Conservation (phyloP, 371 early-diverging fungal genomes). For the Lichtheimia ramosa region DNA sequence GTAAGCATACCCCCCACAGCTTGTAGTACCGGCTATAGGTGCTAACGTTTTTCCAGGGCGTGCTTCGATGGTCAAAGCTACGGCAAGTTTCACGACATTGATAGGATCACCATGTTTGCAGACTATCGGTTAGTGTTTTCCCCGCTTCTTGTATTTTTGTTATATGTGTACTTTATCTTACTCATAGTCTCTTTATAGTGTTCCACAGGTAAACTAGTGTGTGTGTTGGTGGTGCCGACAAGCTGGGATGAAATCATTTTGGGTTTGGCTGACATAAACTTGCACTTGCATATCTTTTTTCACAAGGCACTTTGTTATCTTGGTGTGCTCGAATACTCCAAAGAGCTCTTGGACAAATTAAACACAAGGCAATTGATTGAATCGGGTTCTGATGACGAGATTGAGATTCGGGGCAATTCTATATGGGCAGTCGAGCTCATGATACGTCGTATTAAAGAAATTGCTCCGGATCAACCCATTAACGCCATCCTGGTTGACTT, state of each 20-base stretch:
- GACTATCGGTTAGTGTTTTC: conserved; percentile 69
- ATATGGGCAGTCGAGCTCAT: conserved; percentile 85
- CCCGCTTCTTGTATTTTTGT: background rate
- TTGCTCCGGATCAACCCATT: conserved; percentile 31
- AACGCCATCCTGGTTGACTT: conserved; percentile 89
- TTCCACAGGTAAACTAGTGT: conserved; percentile 47
- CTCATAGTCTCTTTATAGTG: conserved; percentile 28
- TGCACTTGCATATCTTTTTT: too few species aligned
- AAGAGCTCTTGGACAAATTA: conserved; percentile 50
- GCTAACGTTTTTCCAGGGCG: conserved; percentile 52
- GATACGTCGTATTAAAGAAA: conserved; percentile 47
- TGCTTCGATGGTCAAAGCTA: conserved; percentile 75
- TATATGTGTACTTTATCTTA: conserved; percentile 1
- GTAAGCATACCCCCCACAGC: conserved; percentile 26
- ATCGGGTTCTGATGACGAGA: conserved; percentile 66
- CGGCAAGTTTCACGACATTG: conserved; percentile 79
- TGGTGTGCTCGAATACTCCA: conserved; percentile 71
- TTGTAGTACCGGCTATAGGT: background rate
- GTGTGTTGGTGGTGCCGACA: background rate
- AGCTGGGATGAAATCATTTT: background rate
- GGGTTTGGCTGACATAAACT: too few species aligned
- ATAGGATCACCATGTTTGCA: conserved; percentile 90
- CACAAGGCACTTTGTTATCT: conserved; percentile 71
- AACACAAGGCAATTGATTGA: conserved; percentile 47
- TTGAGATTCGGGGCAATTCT: conserved; percentile 86